Percentiles rank a stretch among this genome's conserved stretches.
Evolutionary conservation across 208 protist species (phyloP).

Genomic region (Trypanosoma mega): DNA sequence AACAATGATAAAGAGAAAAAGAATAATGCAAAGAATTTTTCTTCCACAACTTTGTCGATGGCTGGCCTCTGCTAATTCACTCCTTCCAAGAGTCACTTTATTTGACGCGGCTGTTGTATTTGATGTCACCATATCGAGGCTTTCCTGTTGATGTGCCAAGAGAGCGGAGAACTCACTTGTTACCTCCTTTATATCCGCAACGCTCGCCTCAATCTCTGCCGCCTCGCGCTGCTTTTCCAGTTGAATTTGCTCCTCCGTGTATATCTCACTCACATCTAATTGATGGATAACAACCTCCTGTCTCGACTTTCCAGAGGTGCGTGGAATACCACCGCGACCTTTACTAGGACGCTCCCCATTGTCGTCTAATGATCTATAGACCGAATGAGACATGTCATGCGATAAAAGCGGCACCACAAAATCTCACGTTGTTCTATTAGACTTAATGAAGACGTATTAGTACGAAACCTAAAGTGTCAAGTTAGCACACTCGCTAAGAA

Average conservation of each 20-base stretch:
- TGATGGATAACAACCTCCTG: slow-evolving; percentile 4
- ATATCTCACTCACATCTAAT: slow-evolving; percentile 13
- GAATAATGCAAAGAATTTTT: slow-evolving; percentile 9
- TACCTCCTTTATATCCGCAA: slow-evolving; percentile 15
- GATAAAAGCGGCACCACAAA: no score
- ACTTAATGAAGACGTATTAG: neutral
- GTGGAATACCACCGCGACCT: slow-evolving; percentile 4
- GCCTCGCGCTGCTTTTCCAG: slow-evolving; percentile 14
- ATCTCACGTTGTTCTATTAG: no score
- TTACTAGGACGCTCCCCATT: neutral
- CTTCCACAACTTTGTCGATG: neutral
- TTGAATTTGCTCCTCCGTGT: slow-evolving; percentile 17
- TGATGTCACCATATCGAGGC: neutral
- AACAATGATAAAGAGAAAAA: neutral
- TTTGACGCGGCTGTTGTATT: slow-evolving; percentile 2
- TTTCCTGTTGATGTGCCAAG: slow-evolving; percentile 12
- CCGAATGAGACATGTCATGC: neutral
- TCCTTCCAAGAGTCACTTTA: slow-evolving; percentile 2
- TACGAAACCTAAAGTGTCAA: neutral
- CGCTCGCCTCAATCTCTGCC: slow-evolving; percentile 9
- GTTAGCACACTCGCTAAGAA: neutral
- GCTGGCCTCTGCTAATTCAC: slow-evolving; percentile 1
- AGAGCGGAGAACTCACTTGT: slow-evolving; percentile 14
- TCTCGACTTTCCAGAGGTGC: slow-evolving; percentile 1
- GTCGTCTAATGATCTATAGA: neutral